Conservation (phyloP, 176 grass and related monocot genomes). For the Phoenix dactylifera region DNA sequence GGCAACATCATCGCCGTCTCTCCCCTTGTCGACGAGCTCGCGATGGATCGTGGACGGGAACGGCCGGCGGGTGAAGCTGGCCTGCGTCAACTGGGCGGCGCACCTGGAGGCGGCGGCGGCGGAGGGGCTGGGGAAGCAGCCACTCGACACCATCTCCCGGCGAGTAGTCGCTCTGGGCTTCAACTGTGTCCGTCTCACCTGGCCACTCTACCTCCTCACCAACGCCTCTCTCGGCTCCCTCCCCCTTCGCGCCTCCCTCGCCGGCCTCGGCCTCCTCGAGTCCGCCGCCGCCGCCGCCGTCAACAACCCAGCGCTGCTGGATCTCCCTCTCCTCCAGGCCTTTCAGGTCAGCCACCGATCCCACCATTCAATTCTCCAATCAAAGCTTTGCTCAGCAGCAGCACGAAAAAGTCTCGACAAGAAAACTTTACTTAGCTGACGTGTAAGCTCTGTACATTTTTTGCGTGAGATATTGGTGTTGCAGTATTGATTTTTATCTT, state of each 20-base stretch:
- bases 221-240: conserved; percentile 54
- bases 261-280: conserved; percentile 45
- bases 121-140: conserved; percentile 76
- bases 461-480: no score
- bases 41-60: conserved; percentile 61
- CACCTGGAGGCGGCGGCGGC: conserved; percentile 74
- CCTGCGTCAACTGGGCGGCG: conserved; percentile 76
- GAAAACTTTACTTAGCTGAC: no score
- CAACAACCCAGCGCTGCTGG: conserved; percentile 65
- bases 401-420: no score
- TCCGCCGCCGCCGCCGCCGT: conserved; percentile 59
- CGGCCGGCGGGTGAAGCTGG: conserved; percentile 71
- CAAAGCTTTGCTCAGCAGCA: no score
- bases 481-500: no score
- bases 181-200: conserved; percentile 83
- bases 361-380: no score
- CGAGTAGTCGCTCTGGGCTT: conserved; percentile 57
- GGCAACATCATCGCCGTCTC: conserved; percentile 7
- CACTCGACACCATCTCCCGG: conserved; percentile 39
- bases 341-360: conserved; percentile 37
- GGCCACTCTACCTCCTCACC: conserved; percentile 77
- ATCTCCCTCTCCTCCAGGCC: conserved; percentile 60
- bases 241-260: conserved; percentile 63
- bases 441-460: no score
- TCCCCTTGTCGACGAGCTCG: conserved; percentile 61